Conservation (phyloP, 495 filamentous ascomycete species). For the Xylaria venustula region DNA sequence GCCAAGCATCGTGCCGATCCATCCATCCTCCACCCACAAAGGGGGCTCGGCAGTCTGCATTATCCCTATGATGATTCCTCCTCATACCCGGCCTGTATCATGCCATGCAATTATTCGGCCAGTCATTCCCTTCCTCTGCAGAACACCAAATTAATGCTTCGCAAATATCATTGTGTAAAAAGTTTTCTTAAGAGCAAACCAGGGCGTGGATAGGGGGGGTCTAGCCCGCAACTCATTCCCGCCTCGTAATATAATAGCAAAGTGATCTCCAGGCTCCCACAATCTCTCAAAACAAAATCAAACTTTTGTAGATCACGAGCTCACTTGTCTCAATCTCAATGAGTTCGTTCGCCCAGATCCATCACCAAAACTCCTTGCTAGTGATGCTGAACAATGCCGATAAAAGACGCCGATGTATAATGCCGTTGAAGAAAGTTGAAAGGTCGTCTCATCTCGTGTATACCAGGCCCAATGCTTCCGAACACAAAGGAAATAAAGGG, state of each 20-base stretch:
- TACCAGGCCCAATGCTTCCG: slow-evolving; percentile 6
- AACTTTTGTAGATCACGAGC: slow-evolving; percentile 2
- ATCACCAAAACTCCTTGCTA: slow-evolving; percentile 15
- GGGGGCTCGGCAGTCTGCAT: not conserved
- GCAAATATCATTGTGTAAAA: not conserved
- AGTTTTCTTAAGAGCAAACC: not conserved
- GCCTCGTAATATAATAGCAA: not conserved
- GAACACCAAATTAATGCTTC: slow-evolving; percentile 12
- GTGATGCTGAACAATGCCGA: slow-evolving; percentile 12
- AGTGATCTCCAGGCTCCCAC: not conserved
- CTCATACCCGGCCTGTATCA: not conserved
- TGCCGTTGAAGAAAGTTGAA: slow-evolving; percentile 5
- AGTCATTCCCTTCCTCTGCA: not conserved
- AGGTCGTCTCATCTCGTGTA: slow-evolving; percentile 8
- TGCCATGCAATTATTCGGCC: slow-evolving; percentile 7
- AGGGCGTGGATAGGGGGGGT: slow-evolving; percentile 4
- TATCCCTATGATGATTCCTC: slow-evolving; percentile 1
- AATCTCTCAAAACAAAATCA: not conserved
- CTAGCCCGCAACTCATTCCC: not conserved
- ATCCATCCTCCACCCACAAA: not conserved
- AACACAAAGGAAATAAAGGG: slow-evolving; percentile 5
- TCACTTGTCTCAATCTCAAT: not conserved
- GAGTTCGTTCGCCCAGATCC: not conserved
- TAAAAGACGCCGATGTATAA: slow-evolving; percentile 11
- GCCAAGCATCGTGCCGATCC: not conserved